These are phyloP conservation scores for Aspergillus conjunctus DNA, from an alignment of 495 filamentous ascomycete species.

Conservation along the genomic window DNA sequence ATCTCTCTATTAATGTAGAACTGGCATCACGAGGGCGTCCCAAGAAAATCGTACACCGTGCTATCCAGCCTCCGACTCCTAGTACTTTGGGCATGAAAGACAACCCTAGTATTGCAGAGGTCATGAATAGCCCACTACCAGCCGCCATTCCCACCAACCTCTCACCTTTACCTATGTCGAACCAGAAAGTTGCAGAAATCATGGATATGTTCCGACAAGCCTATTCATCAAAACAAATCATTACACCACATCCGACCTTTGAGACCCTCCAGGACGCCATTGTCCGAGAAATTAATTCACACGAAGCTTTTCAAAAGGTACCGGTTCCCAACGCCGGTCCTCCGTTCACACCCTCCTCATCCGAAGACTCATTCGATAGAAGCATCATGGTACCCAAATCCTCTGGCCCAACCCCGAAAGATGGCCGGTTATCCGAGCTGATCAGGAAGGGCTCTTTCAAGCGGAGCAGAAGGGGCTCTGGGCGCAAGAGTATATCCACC, in stretches of 20 bases:
- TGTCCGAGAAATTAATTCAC: slow-evolving; percentile 51
- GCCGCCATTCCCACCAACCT: slow-evolving; percentile 29
- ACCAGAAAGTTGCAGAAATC: slow-evolving; percentile 42
- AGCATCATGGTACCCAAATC: slow-evolving; percentile 8
- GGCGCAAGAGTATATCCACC: slow-evolving; percentile 41
- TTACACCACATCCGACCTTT: slow-evolving; percentile 43
- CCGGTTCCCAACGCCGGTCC: slow-evolving; percentile 39
- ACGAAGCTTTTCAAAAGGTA: slow-evolving; percentile 48
- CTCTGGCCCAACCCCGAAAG: slow-evolving; percentile 27
- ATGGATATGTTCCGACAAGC: slow-evolving; percentile 50
- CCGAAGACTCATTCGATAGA: slow-evolving; percentile 29
- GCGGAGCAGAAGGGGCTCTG: slow-evolving; percentile 36
- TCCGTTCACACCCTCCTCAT: slow-evolving; percentile 41
- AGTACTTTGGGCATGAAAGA: slow-evolving; percentile 29
- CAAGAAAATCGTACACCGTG: slow-evolving; percentile 41
- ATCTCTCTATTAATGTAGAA: slow-evolving; percentile 49
- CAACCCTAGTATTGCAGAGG: slow-evolving; percentile 46
- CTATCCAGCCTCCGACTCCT: slow-evolving; percentile 48
- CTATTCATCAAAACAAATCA: slow-evolving; percentile 34
- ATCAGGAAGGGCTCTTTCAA: slow-evolving; percentile 39
- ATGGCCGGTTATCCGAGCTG: slow-evolving; percentile 35
- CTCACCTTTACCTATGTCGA: slow-evolving; percentile 27
- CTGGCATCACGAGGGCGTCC: slow-evolving; percentile 35
- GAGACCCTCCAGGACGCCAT: slow-evolving; percentile 52
- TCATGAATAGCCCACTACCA: slow-evolving; percentile 48